Evolutionary conservation across 1,284 basidiomycete genomes (phyloP).

Genomic region (Inonotus obliquus): DNA sequence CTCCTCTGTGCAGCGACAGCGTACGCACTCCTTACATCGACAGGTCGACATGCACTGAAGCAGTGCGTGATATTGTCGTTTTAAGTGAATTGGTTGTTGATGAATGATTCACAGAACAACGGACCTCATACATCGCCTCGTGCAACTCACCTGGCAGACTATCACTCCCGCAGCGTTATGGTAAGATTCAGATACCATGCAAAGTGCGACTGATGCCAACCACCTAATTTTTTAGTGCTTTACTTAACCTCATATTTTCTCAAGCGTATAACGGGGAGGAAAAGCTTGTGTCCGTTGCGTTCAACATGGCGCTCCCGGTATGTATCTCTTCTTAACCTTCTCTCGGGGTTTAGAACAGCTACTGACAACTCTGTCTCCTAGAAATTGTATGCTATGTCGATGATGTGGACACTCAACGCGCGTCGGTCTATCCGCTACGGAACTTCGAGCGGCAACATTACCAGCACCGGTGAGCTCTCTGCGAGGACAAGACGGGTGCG

Average conservation of each 20-base stretch:
- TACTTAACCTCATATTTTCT: conserved; percentile 33
- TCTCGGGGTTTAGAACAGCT: neutral
- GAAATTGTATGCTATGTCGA: conserved; percentile 29
- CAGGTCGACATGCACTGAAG: conserved; percentile 27
- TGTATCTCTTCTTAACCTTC: neutral
- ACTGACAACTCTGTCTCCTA: neutral
- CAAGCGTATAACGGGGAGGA: conserved; percentile 26
- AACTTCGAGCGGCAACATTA: neutral
- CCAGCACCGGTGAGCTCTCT: conserved; percentile 1
- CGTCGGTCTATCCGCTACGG: conserved; percentile 14
- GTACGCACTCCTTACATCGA: conserved; percentile 28
- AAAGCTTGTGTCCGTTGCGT: conserved; percentile 26
- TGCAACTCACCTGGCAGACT: conserved; percentile 34
- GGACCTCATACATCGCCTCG: conserved; percentile 28
- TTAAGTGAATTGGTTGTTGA: neutral
- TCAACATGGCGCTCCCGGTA: conserved; percentile 27
- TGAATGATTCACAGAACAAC: neutral
- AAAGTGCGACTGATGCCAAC: neutral
- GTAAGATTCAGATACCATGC: conserved; percentile 18
- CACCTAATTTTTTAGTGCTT: conserved; percentile 23
- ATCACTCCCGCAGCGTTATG: conserved; percentile 33
- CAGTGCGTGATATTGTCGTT: conserved; percentile 22
- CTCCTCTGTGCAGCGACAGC: conserved; percentile 28
- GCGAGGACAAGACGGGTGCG: neutral
- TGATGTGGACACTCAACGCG: conserved; percentile 22